Base-by-base conservation (phyloP, 306 rosid genomes). In the Alnus rubra region DNA sequence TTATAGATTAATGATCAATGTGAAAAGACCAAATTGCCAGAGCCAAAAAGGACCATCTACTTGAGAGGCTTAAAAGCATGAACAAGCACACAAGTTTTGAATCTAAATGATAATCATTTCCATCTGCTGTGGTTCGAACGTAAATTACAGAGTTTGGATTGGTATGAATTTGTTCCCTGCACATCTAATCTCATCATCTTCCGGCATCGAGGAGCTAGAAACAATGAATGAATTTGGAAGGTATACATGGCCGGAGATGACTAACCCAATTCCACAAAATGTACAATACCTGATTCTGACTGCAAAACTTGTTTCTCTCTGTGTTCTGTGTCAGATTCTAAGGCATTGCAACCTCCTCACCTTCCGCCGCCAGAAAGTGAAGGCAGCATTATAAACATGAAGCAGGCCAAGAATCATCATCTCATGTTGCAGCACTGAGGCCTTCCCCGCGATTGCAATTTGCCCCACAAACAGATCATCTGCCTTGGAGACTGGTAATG, bases 401-500 rank as follows among this genome's bases (percentile, higher is more conserved):
- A 49, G 52, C 52, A 9, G 13, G 14, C 52, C 52, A 49, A 1
- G 52, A 48, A 73, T 65, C 44, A 77, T 69, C 84, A 89, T 93
- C 97, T 93, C 98, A 90, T 90, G 77, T 87, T 87, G 92, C 98
- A 93, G 83, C 98, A 93, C 74, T 79, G 88, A 31, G 98, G 95
- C 50, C 37, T 72, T 82, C 79, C 82, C 5, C 71, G 84, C 77
- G 7, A 77, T 69, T 85, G 86, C 81, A 90, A 79, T 78, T 87
- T 91, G 52, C 88, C 85, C 98, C 98, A 93, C 82, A 93, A 51
- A 84, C 98, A 93, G 31, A 81, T 81, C 95, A 93, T 90, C 82
- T 93, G 98, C 85, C 98, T 85, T 7, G 98, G 98, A 7, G 97
- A 93, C 85, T 93, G 98, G 78, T 93, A 93, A 86, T 93, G 98